A percentile compares a stretch with the other conserved stretches of the same genome.
phyloP scores from a whole-genome alignment of 2,329 filamentous ascomycete species.

The Paecilomyces niveus region DNA sequence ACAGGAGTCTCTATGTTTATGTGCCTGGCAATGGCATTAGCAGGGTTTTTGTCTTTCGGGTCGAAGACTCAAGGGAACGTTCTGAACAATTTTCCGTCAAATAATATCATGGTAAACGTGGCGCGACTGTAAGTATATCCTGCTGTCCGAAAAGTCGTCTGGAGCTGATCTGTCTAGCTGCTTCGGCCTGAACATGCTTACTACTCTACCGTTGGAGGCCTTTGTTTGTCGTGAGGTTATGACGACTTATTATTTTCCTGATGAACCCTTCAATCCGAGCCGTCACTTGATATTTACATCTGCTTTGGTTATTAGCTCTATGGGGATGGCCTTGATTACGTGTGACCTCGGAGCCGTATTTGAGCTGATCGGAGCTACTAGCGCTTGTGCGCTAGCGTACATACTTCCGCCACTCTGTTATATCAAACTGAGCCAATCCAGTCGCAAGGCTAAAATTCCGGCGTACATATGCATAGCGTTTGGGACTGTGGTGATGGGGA shows the following conservation, averaged over 20 bases:
- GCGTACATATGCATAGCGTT: constrained; percentile 67
- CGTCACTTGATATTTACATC: constrained; percentile 85
- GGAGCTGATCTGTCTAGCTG: constrained; percentile 44
- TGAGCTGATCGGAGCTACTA: constrained; percentile 91
- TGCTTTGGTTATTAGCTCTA: constrained; percentile 68
- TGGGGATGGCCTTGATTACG: constrained; percentile 71
- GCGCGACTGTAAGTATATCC: constrained; percentile 59
- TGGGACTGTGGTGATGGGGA: constrained; percentile 71
- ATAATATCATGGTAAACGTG: constrained; percentile 90
- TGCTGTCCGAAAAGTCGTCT: neutral
- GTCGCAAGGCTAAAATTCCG: constrained; percentile 66
- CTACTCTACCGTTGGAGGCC: constrained; percentile 88
- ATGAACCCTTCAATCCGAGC: constrained; percentile 70
- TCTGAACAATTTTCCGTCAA: constrained; percentile 89
- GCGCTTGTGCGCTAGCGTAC: constrained; percentile 87
- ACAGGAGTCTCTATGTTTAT: constrained; percentile 86
- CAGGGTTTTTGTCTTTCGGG: constrained; percentile 88
- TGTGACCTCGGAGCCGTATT: constrained; percentile 94
- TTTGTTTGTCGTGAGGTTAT: constrained; percentile 98
- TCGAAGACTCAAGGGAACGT: constrained; percentile 90
- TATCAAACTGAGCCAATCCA: constrained; percentile 77
- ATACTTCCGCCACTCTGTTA: constrained; percentile 93
- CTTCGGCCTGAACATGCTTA: constrained; percentile 98
- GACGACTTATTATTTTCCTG: constrained; percentile 71
- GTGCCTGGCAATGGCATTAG: constrained; percentile 79